Evolutionary conservation across 139 green algal species (phyloP).

Genomic region (Coelastrella sp.): DNA sequence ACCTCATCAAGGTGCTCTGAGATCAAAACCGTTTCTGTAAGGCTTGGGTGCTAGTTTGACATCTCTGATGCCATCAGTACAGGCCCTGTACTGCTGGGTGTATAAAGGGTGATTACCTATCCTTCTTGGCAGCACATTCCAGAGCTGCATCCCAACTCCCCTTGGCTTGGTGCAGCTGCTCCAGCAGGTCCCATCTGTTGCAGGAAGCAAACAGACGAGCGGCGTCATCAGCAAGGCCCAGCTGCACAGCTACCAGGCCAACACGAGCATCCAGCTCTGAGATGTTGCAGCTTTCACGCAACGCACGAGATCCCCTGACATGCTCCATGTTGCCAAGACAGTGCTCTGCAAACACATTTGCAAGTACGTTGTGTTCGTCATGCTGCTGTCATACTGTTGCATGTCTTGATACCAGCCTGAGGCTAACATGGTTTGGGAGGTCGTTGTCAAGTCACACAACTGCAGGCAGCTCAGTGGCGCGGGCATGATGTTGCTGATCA

Average conservation of each 20-base stretch:
- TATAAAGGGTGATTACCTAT: slow-evolving; percentile 40
- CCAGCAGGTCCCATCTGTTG: slow-evolving; percentile 75
- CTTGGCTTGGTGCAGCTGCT: slow-evolving; percentile 70
- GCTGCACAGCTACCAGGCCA: slow-evolving; percentile 76
- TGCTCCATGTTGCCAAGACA: slow-evolving; percentile 87
- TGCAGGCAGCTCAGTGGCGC: too few relatives aligned
- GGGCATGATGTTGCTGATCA: too few relatives aligned
- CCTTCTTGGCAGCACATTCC: slow-evolving; percentile 75
- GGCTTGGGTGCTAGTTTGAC: not conserved
- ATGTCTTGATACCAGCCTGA: too few relatives aligned
- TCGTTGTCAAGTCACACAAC: too few relatives aligned
- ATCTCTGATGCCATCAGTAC: not conserved
- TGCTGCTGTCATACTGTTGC: too few relatives aligned
- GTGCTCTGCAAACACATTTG: slow-evolving; percentile 61
- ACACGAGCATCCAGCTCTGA: slow-evolving; percentile 78
- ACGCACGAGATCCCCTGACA: slow-evolving; percentile 61
- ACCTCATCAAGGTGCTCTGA: too few relatives aligned
- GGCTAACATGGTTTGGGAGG: too few relatives aligned
- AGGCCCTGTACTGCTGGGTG: not conserved
- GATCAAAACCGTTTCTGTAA: too few relatives aligned
- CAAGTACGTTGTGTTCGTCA: too few relatives aligned
- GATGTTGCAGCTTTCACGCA: slow-evolving; percentile 65
- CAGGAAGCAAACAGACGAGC: slow-evolving; percentile 55
- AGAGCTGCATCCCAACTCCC: slow-evolving; percentile 84
- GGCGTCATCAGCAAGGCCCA: slow-evolving; percentile 79